Conservation (phyloP, 495 filamentous ascomycete genomes). For the Aspergillus carlsbadensis region DNA sequence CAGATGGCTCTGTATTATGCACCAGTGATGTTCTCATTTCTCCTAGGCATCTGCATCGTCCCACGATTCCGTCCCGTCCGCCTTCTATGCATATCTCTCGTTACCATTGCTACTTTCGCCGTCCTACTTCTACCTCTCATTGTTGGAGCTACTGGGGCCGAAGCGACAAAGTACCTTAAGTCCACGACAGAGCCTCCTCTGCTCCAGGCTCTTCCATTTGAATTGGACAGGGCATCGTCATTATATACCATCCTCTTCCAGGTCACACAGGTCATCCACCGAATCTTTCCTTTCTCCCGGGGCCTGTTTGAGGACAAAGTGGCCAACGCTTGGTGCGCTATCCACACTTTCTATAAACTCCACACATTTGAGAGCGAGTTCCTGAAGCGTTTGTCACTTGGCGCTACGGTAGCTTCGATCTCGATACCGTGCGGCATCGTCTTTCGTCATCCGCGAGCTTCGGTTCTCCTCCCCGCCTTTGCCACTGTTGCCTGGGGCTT, state of each 20-base stretch:
- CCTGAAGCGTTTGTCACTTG: conserved; percentile 74
- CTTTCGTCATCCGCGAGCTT: conserved; percentile 73
- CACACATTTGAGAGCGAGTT: conserved; percentile 61
- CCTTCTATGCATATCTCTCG: conserved; percentile 69
- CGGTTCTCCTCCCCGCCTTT: conserved; percentile 74
- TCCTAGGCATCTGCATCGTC: conserved; percentile 80
- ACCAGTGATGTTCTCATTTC: conserved; percentile 85
- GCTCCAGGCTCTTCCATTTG: conserved; percentile 55
- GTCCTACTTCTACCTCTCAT: conserved; percentile 73
- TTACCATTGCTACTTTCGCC: conserved; percentile 71
- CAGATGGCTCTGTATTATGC: conserved; percentile 99
- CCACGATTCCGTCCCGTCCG: conserved; percentile 68
- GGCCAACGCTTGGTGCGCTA: conserved; percentile 93
- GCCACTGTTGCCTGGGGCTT: conserved; percentile 90
- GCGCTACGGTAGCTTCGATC: conserved; percentile 74
- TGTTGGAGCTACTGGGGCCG: conserved; percentile 45
- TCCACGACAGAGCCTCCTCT: conserved; percentile 54
- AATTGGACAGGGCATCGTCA: conserved; percentile 59
- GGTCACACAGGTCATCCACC: conserved; percentile 74
- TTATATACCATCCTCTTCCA: conserved; percentile 75
- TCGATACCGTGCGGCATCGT: conserved; percentile 73
- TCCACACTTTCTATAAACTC: conserved; percentile 86
- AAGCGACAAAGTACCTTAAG: conserved; percentile 35
- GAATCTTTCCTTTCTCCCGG: conserved; percentile 91
- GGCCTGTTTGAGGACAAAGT: conserved; percentile 98